Conservation (phyloP, 2,329 filamentous ascomycete species). For the Sphaerostilbella broomeana region DNA sequence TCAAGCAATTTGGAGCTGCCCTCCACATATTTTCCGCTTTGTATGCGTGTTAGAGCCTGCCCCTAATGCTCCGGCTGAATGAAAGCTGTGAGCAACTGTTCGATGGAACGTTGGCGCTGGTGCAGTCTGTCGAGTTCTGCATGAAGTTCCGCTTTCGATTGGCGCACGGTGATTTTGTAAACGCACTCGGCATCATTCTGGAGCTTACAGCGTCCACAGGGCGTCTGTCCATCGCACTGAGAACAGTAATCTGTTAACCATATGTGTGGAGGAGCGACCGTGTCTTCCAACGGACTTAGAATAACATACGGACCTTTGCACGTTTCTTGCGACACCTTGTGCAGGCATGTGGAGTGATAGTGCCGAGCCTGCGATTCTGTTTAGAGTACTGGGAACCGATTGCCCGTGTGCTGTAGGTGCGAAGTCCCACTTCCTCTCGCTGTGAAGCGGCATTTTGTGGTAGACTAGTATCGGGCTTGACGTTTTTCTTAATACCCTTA, state of each 20-base stretch:
- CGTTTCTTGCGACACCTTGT: constrained; percentile 57
- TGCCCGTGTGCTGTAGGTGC: no score
- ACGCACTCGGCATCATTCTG: constrained; percentile 52
- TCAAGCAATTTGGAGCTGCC: constrained; percentile 50
- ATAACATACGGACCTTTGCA: constrained; percentile 42
- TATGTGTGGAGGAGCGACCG: background rate
- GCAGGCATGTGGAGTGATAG: constrained; percentile 55
- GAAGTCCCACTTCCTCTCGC: no score
- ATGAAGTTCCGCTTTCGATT: constrained; percentile 56
- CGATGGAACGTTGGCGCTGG: constrained; percentile 46
- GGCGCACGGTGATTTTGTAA: constrained; percentile 57
- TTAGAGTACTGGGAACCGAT: constrained; percentile 41
- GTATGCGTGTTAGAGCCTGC: constrained; percentile 47
- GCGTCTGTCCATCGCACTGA: constrained; percentile 53
- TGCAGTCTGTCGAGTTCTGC: constrained; percentile 53
- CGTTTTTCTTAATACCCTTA: no score
- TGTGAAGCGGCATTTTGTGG: no score
- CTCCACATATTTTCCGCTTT: constrained; percentile 48
- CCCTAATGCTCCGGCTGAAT: constrained; percentile 44
- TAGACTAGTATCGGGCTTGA: no score
- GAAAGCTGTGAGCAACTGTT: constrained; percentile 50
- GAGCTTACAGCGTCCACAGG: constrained; percentile 48
- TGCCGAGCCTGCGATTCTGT: constrained; percentile 46
- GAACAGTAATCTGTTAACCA: background rate
- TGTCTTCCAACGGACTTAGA: no score